Base-by-base conservation (phyloP, 2,329 filamentous ascomycete species). In the Aspergillus ustus region DNA sequence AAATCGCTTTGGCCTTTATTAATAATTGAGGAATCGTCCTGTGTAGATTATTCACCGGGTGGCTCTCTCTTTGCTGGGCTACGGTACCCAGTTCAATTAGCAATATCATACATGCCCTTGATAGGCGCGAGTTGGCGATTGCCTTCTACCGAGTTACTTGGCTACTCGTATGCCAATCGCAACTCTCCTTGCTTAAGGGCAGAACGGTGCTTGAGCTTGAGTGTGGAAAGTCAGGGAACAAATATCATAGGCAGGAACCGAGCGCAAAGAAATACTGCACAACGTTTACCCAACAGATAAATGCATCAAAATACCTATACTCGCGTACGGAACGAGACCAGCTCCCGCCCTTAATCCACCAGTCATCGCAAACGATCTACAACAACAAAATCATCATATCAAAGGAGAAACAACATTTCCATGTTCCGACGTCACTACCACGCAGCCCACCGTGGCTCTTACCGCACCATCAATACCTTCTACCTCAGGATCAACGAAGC, bases 1-100 rank as follows among this genome's bases (percentile, higher is more conserved):
- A 52, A 86, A 89, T 60, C 85, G 91, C 44, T 92, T 94, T 79
- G 90, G 91, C 28, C 87, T 92, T 63, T 91, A 91, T 75, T 91
- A 73, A 79, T 55, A 11, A 52, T 31, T n/a, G 34, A 17, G 11
- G 13, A 29, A 34, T 17, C 51, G 19, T n/a, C 15, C 43, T 34
- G 34, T 50, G 22, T 56, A 46, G 6, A 44, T n/a, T 19, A 25
- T 31, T n/a, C 37, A 37, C 28, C 45, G 8, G 25, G 25, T 15
- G 11, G 7, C n/a, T 25, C 8, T 8, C 8, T 13, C 45, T 34
- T 37, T 46, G 48, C 60, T 61, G 63, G 63, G 57, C 64, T 66
- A 66, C 60, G 31, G 52, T 61, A 64, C 64, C 62, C 62, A 48
- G 59, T 22, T 15, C 34, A 49, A 55, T 34, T 49, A 61, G 37